Percentiles rank a stretch among this genome's conserved stretches.
These are phyloP conservation scores for Backusella luteola DNA, from an alignment of 192 early-diverging fungal species.

Conservation along the genomic window DNA sequence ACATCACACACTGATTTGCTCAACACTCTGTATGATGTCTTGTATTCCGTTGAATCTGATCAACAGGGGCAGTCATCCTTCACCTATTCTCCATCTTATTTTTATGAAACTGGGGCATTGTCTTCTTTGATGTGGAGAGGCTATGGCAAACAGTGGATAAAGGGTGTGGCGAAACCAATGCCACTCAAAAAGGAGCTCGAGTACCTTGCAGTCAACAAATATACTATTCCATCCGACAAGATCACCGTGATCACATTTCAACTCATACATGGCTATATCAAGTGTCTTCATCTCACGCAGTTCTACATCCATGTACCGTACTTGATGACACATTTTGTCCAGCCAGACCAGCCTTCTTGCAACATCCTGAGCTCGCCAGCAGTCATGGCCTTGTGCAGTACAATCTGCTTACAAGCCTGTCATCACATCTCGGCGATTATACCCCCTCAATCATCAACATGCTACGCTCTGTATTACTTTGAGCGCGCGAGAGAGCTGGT, in stretches of 20 bases:
- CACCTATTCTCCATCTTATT: background rate
- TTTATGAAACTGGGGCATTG: background rate
- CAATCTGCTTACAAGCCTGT: no score
- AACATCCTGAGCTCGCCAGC: no score
- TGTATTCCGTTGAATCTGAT: background rate
- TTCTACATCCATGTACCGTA: conserved; percentile 10
- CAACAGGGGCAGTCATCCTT: background rate
- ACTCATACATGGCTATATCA: background rate
- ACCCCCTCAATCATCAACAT: no score
- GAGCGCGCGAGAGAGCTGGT: background rate
- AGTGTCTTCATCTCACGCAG: background rate
- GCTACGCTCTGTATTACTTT: no score
- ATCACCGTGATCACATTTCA: background rate
- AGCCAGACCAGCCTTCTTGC: no score
- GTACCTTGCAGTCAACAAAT: no score
- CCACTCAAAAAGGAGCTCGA: background rate
- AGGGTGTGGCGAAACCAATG: background rate
- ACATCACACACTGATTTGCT: background rate
- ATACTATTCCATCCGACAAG: background rate
- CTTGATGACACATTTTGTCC: background rate
- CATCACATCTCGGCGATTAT: no score
- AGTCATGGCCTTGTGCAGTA: no score
- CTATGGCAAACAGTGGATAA: background rate
- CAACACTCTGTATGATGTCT: background rate
- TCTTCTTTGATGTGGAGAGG: background rate